Base-by-base conservation (phyloP, 129 eudicot species). In the Lactuca sativa region DNA sequence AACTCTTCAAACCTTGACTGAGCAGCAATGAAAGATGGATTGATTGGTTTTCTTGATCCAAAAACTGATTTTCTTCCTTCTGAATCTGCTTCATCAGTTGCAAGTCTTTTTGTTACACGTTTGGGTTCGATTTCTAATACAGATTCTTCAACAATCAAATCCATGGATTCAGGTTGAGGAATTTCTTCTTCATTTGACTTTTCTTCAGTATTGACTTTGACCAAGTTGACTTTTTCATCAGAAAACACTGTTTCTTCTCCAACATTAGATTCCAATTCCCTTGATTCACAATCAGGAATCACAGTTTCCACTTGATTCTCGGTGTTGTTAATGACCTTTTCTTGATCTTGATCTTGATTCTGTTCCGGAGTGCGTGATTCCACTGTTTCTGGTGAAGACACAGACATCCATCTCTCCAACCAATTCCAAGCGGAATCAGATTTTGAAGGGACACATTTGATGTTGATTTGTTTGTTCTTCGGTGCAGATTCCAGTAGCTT, bases 401-500 rank as follows among this genome's bases (percentile, higher is more conserved):
- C 90, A 10, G 95, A 63, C 95, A 92, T 83, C 98, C 98, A 92
- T 47, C 96, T 84, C 66, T 89, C 98, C 77, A 92, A 81, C 98
- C 98, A 92, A 72, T 70, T 80, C 98, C 98, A 88, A 52, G 96
- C 89, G 7, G 92, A 86, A 80, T 83, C 87, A 6, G 91, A 65
- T 52, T 77, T 89, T 55, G 21, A 69, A 15, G 98, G 88, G 58
- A 86, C 96, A 66, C 96, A 89, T 74, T 85, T 89, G 63, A 92
- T 81, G 70, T 82, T 84, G 51, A 86, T 77, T 44, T 78, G 76
- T 58, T 88, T 81, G 60, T 85, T 82, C 76, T 66, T 86, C 55
- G 91, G 91, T 65, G 85, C 66, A 56, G 92, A 80, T 74, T 89
- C 90, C 85, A 92, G 53, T 57, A 92, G 78, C 96, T 91, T 64